Conservation (phyloP, 1,139 yeast genomes). For the Yamadazyma songkhlaensis region DNA sequence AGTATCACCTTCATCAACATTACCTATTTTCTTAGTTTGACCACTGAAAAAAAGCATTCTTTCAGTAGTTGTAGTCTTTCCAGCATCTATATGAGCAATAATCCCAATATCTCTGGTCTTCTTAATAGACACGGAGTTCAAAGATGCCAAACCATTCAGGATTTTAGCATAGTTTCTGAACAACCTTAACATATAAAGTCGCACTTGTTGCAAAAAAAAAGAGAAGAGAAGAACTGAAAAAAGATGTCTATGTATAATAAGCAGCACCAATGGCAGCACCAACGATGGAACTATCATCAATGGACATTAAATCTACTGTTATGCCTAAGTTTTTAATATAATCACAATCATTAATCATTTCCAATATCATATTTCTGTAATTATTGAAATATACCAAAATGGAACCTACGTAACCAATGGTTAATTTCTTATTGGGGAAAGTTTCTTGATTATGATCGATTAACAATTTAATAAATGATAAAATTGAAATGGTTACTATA, state of each 20-base stretch:
- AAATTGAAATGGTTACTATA: slow-evolving; percentile 35
- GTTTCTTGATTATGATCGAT: slow-evolving; percentile 26
- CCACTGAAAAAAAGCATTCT: slow-evolving; percentile 90
- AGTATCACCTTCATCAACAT: slow-evolving; percentile 96
- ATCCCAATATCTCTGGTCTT: slow-evolving; percentile 71
- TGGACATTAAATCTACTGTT: slow-evolving; percentile 34
- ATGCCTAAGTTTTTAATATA: slow-evolving; percentile 26
- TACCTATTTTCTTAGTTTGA: slow-evolving; percentile 74
- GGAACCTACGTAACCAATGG: slow-evolving; percentile 46
- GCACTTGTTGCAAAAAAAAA: too few species aligned
- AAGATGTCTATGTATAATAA: slow-evolving; percentile 15
- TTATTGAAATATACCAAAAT: slow-evolving; percentile 36
- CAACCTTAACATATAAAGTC: too few species aligned
- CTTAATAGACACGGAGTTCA: slow-evolving; percentile 24
- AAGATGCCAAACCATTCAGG: neutral
- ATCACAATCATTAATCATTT: slow-evolving; percentile 28
- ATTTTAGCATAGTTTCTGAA: neutral
- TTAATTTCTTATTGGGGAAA: slow-evolving; percentile 18
- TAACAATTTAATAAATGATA: slow-evolving; percentile 36
- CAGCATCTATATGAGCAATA: slow-evolving; percentile 89
- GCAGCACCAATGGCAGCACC: slow-evolving; percentile 54
- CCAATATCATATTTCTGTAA: slow-evolving; percentile 29
- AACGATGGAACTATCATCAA: slow-evolving; percentile 43
- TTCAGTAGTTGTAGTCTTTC: slow-evolving; percentile 87
- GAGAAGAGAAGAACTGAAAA: neutral